phyloP scores from a whole-genome alignment of 2,329 filamentous ascomycete species.

The Curvularia sp. region DNA sequence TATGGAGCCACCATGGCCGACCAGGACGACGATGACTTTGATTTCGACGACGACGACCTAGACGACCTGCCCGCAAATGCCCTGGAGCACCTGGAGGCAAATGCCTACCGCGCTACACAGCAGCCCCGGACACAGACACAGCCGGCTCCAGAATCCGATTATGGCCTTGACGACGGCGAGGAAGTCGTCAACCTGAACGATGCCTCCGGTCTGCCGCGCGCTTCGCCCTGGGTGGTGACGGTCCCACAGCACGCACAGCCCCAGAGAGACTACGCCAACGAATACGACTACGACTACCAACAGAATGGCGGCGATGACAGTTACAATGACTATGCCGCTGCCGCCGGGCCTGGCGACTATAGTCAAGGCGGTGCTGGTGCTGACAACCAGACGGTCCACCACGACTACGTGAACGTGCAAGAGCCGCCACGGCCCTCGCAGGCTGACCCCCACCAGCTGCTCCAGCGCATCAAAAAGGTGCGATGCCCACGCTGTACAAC shows the following conservation, averaged over 20 bases:
- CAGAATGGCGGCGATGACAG: not conserved
- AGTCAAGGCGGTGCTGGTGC: not conserved
- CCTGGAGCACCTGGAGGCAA: conserved; percentile 55
- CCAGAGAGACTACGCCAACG: conserved; percentile 5
- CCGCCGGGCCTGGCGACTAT: not conserved
- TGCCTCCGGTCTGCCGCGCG: conserved; percentile 11
- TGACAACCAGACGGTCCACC: not conserved
- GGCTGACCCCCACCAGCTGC: conserved; percentile 43
- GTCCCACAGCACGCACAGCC: conserved; percentile 10
- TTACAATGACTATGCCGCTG: not conserved
- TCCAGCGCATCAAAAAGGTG: conserved; percentile 54
- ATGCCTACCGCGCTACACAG: conserved; percentile 52
- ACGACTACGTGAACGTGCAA: conserved; percentile 30
- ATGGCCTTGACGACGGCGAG: conserved; percentile 55
- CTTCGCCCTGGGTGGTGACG: conserved; percentile 2
- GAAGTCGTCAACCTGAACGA: conserved; percentile 56
- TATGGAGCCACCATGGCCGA: conserved; percentile 44
- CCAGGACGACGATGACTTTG: conserved; percentile 55
- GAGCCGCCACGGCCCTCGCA: conserved; percentile 36
- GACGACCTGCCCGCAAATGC: conserved; percentile 55
- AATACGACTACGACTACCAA: conserved; percentile 5
- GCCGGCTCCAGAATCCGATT: conserved; percentile 41
- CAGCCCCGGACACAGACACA: conserved; percentile 8
- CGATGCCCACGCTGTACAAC: not conserved
- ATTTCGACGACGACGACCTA: conserved; percentile 54